phyloP scores from a whole-genome alignment of 352 stramenopile species.

The Paralagenidium karlingii region DNA sequence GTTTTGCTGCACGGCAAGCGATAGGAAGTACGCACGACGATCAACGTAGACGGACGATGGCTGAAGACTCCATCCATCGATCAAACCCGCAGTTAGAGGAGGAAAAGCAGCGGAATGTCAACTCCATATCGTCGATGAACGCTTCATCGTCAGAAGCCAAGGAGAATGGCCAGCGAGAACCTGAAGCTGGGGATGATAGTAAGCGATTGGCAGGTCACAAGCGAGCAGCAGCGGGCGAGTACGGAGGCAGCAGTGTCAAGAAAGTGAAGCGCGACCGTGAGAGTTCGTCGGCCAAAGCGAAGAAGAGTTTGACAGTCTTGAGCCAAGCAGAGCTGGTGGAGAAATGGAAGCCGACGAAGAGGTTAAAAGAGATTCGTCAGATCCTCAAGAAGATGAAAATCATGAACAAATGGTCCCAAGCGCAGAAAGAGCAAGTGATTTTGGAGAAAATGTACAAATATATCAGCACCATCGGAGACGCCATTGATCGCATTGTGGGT shows the following conservation, averaged over 20 bases:
- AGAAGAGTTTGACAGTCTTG: conserved; percentile 6
- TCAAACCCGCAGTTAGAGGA: conserved; percentile 11
- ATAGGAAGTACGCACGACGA: conserved; percentile 7
- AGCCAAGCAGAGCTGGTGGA: conserved; percentile 38
- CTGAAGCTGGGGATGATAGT: neutral
- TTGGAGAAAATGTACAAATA: conserved; percentile 84
- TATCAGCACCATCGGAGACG: conserved; percentile 62
- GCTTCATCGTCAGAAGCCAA: neutral
- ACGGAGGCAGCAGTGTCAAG: neutral
- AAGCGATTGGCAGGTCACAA: too few species aligned
- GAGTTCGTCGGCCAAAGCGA: neutral
- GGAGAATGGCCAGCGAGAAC: neutral
- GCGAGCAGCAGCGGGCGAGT: neutral
- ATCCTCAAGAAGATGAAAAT: conserved; percentile 84
- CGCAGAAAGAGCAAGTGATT: conserved; percentile 71
- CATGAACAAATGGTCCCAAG: conserved; percentile 68
- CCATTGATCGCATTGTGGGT: conserved; percentile 62
- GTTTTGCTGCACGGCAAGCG: conserved; percentile 19
- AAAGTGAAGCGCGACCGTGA: neutral
- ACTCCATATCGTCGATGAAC: too few species aligned
- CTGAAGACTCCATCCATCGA: conserved; percentile 29
- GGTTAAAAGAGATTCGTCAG: conserved; percentile 56
- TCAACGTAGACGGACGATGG: conserved; percentile 1
- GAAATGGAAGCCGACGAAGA: conserved; percentile 73
- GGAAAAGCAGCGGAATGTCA: conserved; percentile 11